phyloP scores from a whole-genome alignment of 2,329 filamentous ascomycete genomes.

The Colletotrichum sp. region DNA sequence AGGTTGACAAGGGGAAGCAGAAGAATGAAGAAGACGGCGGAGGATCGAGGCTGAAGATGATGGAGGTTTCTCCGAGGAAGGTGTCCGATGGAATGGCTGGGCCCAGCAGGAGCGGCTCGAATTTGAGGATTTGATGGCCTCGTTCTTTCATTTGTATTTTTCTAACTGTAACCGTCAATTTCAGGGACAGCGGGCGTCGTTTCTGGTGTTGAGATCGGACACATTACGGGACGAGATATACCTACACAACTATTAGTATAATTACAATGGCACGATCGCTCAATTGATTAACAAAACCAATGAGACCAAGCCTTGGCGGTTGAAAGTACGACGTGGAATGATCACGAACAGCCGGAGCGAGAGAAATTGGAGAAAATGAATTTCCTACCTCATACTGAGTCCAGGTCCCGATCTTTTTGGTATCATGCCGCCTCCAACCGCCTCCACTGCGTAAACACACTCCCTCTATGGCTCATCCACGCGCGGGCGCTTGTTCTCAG shows the following conservation, averaged over 20 bases:
- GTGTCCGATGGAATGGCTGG: conserved; percentile 35
- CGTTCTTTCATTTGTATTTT: conserved; percentile 7
- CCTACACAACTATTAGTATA: neutral
- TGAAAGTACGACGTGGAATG: neutral
- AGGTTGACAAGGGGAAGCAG: neutral
- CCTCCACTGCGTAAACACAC: neutral
- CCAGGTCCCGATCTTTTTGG: neutral
- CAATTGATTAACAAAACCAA: neutral
- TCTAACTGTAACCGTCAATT: neutral
- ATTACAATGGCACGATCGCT: neutral
- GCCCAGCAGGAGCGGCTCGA: conserved; percentile 1
- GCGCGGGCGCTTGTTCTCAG: conserved; percentile 53
- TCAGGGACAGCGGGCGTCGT: neutral
- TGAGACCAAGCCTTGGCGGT: neutral
- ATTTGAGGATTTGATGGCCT: conserved; percentile 30
- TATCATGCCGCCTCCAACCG: conserved; percentile 7
- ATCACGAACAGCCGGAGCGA: neutral
- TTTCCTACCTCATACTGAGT: neutral
- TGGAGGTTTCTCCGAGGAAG: conserved; percentile 49
- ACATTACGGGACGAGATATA: neutral
- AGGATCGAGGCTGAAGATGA: conserved; percentile 44
- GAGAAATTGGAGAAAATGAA: neutral
- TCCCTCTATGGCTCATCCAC: conserved; percentile 35
- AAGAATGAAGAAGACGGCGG: conserved; percentile 31
- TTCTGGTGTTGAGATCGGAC: neutral